phyloP scores from a whole-genome alignment of 208 protist genomes.

The Pavlovales sp. region DNA sequence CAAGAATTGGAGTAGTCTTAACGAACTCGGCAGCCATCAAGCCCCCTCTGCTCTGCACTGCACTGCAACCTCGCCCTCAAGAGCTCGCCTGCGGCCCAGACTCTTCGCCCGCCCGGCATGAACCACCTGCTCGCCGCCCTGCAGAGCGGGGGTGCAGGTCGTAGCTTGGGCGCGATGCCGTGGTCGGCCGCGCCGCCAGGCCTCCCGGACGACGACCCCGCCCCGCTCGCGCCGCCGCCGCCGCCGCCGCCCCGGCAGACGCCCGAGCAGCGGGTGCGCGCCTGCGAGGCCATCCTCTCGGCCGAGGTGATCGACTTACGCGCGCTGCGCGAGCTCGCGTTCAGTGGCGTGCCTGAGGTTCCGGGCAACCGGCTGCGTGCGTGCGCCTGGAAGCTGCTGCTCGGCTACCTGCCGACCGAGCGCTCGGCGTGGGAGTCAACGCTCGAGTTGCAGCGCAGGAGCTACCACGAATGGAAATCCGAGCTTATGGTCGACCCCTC shows the following conservation, averaged over 20 bases:
- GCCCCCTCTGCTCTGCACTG: too few relatives aligned
- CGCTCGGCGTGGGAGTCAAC: constrained; percentile 35
- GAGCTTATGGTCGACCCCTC: constrained; percentile 57
- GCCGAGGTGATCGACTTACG: background rate
- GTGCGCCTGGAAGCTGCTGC: constrained; percentile 61
- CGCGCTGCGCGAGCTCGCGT: background rate
- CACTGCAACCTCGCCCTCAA: too few relatives aligned
- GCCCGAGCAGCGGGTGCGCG: background rate
- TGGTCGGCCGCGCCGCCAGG: too few relatives aligned
- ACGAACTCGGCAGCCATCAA: too few relatives aligned
- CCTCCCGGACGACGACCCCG: too few relatives aligned
- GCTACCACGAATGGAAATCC: constrained; percentile 49
- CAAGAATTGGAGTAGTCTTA: too few relatives aligned
- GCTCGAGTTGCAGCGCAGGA: constrained; percentile 17
- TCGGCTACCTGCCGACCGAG: constrained; percentile 58
- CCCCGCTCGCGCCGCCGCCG: too few relatives aligned
- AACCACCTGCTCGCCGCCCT: too few relatives aligned
- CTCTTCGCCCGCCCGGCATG: too few relatives aligned
- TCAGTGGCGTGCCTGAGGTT: constrained; percentile 57
- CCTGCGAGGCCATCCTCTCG: background rate
- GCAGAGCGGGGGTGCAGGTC: too few relatives aligned
- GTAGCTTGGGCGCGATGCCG: too few relatives aligned
- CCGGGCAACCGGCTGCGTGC: constrained; percentile 44
- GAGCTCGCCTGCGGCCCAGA: too few relatives aligned
- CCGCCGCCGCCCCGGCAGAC: background rate